phyloP scores from a whole-genome alignment of 1,284 basidiomycete species.

The Sanghuangporus weigelae region DNA sequence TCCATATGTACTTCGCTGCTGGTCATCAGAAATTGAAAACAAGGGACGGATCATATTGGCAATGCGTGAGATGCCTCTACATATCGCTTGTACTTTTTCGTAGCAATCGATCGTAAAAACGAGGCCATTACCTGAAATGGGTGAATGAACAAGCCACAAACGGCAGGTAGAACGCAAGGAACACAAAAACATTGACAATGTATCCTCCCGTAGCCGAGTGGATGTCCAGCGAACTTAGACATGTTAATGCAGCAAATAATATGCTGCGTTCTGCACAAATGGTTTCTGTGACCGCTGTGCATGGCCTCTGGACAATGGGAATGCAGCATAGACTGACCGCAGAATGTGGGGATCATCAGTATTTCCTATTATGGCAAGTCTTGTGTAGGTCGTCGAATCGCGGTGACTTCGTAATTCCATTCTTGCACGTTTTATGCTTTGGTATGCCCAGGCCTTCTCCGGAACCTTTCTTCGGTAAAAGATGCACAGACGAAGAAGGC shows the following conservation, averaged over 20 bases:
- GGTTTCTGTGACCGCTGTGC: no score
- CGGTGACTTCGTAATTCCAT: no score
- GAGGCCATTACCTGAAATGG: neutral
- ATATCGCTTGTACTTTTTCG: conserved; percentile 13
- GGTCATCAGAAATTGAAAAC: conserved; percentile 6
- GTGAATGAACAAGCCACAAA: conserved; percentile 7
- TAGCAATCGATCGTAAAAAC: neutral
- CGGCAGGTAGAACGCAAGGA: neutral
- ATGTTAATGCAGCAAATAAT: neutral
- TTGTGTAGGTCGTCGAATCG: no score
- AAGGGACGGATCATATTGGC: conserved; percentile 3
- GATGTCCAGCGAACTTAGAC: neutral
- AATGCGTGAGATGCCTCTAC: neutral
- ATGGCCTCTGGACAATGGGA: no score
- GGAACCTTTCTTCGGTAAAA: no score
- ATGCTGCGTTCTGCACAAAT: neutral
- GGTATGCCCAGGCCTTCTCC: no score
- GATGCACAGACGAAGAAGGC: neutral
- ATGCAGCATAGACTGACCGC: no score
- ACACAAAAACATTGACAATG: neutral
- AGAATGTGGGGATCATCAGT: no score
- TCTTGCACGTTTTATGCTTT: no score
- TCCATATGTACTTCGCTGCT: neutral
- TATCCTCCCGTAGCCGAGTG: neutral
- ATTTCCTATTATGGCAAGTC: no score